Percentiles rank a stretch among this genome's conserved stretches.
Evolutionary conservation across 495 filamentous ascomycete genomes (phyloP).

Genomic region (Letharia columbiana): DNA sequence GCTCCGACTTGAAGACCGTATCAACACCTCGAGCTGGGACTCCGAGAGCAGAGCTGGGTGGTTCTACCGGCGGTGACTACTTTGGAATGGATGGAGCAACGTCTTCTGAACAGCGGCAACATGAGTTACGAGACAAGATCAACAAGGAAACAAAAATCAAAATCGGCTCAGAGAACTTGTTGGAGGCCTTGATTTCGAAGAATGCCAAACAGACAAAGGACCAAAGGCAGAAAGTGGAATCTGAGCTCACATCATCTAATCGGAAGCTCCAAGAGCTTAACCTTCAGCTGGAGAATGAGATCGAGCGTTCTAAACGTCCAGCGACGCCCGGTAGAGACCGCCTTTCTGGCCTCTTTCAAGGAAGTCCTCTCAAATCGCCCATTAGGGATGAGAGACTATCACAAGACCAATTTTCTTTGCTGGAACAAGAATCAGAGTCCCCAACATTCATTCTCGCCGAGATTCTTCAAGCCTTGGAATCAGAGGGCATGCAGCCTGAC

Average conservation of each 20-base stretch:
- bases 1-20: conserved; percentile 75
- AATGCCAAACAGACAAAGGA: conserved; percentile 93
- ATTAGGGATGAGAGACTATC: conserved; percentile 46
- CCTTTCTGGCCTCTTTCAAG: conserved; percentile 59
- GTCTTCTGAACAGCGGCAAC: conserved; percentile 65
- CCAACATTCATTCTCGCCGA: conserved; percentile 86
- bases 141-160: conserved; percentile 96
- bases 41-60: conserved; percentile 55
- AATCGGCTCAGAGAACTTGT: conserved; percentile 90
- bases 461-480: conserved; percentile 76
- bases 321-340: conserved; percentile 61
- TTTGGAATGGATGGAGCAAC: conserved; percentile 48
- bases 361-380: conserved; percentile 57
- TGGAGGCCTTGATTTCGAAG: conserved; percentile 89
- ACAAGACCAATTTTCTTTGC: conserved; percentile 33
- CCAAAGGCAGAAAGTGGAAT: conserved; percentile 77
- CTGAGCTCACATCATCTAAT: conserved; percentile 86
- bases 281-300: conserved; percentile 68
- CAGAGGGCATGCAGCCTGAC: conserved; percentile 77
- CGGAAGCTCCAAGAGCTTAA: conserved; percentile 76
- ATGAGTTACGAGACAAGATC: conserved; percentile 66
- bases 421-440: conserved; percentile 66
- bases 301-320: conserved; percentile 52
- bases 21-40: conserved; percentile 56
- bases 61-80: conserved; percentile 45